Conservation (phyloP, 345 rosid genomes). For the Eucalyptus rudis region DNA sequence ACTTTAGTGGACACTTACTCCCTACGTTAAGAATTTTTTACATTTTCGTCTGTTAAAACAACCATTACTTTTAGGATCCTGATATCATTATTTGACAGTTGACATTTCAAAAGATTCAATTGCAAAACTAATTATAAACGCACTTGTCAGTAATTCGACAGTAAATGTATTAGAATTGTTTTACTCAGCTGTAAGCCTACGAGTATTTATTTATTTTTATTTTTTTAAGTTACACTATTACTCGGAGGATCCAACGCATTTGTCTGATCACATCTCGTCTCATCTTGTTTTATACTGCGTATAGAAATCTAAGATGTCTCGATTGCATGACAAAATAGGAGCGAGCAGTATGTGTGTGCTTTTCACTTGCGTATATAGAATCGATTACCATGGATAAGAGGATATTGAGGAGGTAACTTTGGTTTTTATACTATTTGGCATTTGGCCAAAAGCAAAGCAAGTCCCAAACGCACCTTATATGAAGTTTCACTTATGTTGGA, state of each 20-base stretch:
- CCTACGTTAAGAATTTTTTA: background rate
- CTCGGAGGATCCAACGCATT: background rate
- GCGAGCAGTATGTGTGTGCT: background rate
- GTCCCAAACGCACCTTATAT: too few species aligned
- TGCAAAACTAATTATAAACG: background rate
- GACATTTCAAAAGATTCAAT: background rate
- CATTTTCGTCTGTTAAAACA: background rate
- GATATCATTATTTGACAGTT: background rate
- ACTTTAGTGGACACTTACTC: background rate
- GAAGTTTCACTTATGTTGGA: background rate
- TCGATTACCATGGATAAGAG: background rate
- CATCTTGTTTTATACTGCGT: background rate
- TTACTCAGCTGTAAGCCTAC: background rate
- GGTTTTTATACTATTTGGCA: background rate
- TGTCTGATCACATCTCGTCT: background rate
- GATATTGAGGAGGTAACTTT: background rate
- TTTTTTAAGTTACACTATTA: background rate
- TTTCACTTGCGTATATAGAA: background rate
- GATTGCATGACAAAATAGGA: background rate
- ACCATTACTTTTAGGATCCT: background rate
- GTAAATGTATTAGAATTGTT: background rate
- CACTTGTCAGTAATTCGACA: background rate
- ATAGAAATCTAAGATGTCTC: background rate
- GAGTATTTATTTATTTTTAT: background rate
- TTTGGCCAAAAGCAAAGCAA: too few species aligned